Percentiles rank a stretch among this genome's conserved stretches.
Evolutionary conservation across 1,139 yeast species (phyloP).

Genomic region (Geotrichum citri-aurantii): DNA sequence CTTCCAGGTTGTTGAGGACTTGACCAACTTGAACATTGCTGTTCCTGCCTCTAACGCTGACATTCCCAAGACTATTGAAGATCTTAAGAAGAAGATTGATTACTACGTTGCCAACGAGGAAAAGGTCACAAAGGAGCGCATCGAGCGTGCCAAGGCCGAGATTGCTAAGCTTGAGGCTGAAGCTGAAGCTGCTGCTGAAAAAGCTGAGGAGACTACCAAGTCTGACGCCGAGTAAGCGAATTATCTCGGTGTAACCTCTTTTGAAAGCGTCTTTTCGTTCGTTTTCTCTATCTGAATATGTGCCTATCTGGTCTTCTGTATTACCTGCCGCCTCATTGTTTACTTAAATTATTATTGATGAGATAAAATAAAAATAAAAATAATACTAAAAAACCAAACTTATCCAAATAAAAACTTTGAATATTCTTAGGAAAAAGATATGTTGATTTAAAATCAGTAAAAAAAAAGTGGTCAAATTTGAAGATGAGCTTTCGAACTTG

Average conservation of each 20-base stretch:
- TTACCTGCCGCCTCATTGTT: background rate
- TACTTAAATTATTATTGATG: background rate
- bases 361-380: background rate
- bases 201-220: constrained; percentile 5
- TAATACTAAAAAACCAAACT: background rate
- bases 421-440: too few relatives aligned
- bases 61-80: constrained; percentile 57
- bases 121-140: constrained; percentile 70
- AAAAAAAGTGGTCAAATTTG: too few relatives aligned
- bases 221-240: constrained; percentile 3
- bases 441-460: too few relatives aligned
- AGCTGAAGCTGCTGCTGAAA: constrained; percentile 1
- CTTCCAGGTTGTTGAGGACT: constrained; percentile 71
- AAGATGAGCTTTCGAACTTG: too few relatives aligned
- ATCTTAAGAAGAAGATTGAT: constrained; percentile 67
- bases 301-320: background rate
- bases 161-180: constrained; percentile 50
- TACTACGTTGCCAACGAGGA: constrained; percentile 72
- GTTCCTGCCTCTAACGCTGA: constrained; percentile 79
- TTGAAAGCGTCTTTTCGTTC: background rate
- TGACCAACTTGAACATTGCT: constrained; percentile 69
- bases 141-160: constrained; percentile 69
- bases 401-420: too few relatives aligned
- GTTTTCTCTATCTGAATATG: background rate
- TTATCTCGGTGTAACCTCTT: background rate